A percentile compares a stretch with the other conserved stretches of the same genome.
phyloP scores from a whole-genome alignment of 2,329 filamentous ascomycete genomes.

The Falciphora oryzae region DNA sequence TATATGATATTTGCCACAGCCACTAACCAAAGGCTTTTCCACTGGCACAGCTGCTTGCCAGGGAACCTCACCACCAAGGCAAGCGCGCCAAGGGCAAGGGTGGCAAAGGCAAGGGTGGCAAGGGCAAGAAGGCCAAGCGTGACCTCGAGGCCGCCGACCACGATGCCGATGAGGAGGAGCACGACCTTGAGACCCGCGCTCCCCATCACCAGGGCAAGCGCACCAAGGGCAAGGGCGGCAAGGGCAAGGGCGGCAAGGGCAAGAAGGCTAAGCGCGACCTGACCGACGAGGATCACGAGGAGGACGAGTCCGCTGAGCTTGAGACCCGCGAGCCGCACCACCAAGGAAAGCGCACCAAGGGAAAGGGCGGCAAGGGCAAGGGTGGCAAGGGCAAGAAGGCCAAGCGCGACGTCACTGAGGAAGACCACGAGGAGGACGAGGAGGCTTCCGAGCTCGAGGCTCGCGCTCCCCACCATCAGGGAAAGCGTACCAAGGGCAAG shows the following conservation, averaged over 20 bases:
- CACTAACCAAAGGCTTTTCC: constrained; percentile 12
- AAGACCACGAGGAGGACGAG: too few species aligned
- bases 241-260: constrained; percentile 10
- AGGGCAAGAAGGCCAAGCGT: constrained; percentile 11
- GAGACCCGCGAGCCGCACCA: too few species aligned
- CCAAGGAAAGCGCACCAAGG: too few species aligned
- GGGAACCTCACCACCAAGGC: constrained; percentile 13
- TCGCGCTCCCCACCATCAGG: too few species aligned
- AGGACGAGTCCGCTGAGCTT: too few species aligned
- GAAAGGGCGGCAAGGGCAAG: neutral
- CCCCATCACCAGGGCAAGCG: constrained; percentile 17
- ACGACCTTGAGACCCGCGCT: constrained; percentile 14
- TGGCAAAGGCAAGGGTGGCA: constrained; percentile 8
- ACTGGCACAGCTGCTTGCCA: constrained; percentile 10
- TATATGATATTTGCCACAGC: neutral
- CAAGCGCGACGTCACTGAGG: neutral
- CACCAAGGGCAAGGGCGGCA: constrained; percentile 13
- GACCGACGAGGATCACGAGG: too few species aligned
- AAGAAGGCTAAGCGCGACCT: too few species aligned
- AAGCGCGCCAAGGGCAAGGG: constrained; percentile 7
- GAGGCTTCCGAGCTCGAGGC: too few species aligned
- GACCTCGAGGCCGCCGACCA: neutral
- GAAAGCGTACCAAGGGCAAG: constrained; percentile 5
- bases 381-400: too few species aligned
- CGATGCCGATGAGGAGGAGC: constrained; percentile 4